Evolutionary conservation across 129 eudicot genomes (phyloP), one percentile per base, ranked within the genome.

Genomic region (Dittrichia graveolens): DNA sequence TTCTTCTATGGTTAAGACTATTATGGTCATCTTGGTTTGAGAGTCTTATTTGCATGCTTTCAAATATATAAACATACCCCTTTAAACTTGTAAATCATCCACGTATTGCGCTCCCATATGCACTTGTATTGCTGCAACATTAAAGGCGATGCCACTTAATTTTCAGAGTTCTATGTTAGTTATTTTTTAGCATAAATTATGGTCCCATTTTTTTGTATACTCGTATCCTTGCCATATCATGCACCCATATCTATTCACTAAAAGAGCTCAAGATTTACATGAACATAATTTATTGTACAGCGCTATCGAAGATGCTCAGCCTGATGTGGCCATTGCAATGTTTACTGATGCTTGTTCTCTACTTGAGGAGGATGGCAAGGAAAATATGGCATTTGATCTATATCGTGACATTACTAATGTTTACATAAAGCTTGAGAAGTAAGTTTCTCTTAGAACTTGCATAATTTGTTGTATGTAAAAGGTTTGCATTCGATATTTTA

Each of bases 341-440:
- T 93, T 89, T 67, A 79, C 79, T 59, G 96, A 87, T 56, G 95
- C 98, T 64, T 82, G 86, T 82, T 80, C 57, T 12, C 56, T 83
- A 59, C 98, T 93, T 63, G 98, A 93, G 78, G 98, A 93, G 12
- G 98, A 93, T 69, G 96, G 92, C 47, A 93, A 87, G 85, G 95
- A 90, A 46, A 95, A 89, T 73, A 89, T 93, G 98, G 87, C 93
- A 50, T 87, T 86, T 79, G 98, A 93, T 93, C 64, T 93, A 44
- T 93, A 89, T 80, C 98, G 98, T 58, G 95, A 88, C 78, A 87
- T 84, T 58, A 75, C 90, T 52, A 80, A 78, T 79, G 82, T 93
- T 75, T 87, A 87, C 76, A 49, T 93, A 63, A 93, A 93, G 83
- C 92, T 89, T 65, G 92, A 89, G 72, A 89, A 84, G 95, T 91